Evolutionary conservation across 345 rosid genomes (phyloP), one percentile per base, ranked within the genome.

Genomic region (Bruguiera sexangula): DNA sequence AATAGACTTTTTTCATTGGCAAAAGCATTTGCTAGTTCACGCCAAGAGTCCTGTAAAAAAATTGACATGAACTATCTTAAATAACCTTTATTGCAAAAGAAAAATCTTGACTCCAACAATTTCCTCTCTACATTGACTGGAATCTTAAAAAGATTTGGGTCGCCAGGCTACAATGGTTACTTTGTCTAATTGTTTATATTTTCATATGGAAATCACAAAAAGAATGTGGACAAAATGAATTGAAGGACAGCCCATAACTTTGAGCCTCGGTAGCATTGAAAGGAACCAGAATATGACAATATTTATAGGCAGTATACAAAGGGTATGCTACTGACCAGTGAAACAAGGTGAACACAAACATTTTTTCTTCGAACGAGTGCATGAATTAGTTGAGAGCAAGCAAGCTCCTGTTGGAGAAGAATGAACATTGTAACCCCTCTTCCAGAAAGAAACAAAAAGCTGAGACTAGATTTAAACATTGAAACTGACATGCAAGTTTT

Each of bases 1-100:
- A 95, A 89, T 81, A 95, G 78, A 36, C 76, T 54, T 72, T 85
- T 85, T 70, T 86, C 96, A 80, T 85, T 87, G 60, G 93, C 92
- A 82, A 95, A 95, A 81, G 97, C 89, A 81, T 82, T 88, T 69
- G 96, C 90, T 58, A 95, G 85, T 65, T 83, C 85, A 75, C 84
- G 87, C 99, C 99, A 95, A 6, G 99, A 92, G 62, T 84, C 96
- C 99, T 95, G 82, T 66, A 75, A 81, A 72, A 76, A 75, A 50
- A 67, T 57, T 68, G n/a, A 70, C 16, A 72, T 59, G 32, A 66
- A 68, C 24, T 26, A 22, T 72, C 62, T 73, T 54, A 68, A 16
- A 50, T n/a, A 60, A 60, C 10, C 18, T 75, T 64, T 22, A 43
- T 43, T 24, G 36, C 37, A 26, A 27, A 22, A 51, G 20, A 46